These are phyloP conservation scores for Solanum phureja DNA, from an alignment of 257 asterid species.

Conservation along the genomic window DNA sequence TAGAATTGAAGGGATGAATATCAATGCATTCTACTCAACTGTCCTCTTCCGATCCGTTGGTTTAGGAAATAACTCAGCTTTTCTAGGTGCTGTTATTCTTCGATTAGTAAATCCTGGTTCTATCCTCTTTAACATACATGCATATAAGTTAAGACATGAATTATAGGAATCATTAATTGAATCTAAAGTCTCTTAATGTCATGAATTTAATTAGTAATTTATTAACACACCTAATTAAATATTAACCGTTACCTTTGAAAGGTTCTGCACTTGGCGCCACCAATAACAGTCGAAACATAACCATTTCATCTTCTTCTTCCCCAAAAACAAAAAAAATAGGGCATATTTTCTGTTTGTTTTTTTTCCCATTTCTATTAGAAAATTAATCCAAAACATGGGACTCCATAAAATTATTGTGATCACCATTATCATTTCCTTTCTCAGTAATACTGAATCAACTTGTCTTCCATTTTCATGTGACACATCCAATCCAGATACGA, in stretches of 20 bases:
- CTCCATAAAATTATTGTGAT: not conserved
- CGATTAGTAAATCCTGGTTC: not conserved
- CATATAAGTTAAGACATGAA: not conserved
- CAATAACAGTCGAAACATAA: not conserved
- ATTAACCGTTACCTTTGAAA: not conserved
- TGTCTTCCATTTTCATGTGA: slow-evolving; percentile 54
- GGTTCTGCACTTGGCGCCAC: not conserved
- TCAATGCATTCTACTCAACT: slow-evolving; percentile 70
- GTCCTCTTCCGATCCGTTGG: slow-evolving; percentile 61
- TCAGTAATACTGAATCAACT: not conserved
- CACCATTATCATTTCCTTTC: not conserved
- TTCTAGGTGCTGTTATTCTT: no score
- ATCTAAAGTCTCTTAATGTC: not conserved
- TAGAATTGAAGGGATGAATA: slow-evolving; percentile 30
- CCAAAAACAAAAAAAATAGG: not conserved
- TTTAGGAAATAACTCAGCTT: slow-evolving; percentile 44
- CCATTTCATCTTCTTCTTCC: not conserved
- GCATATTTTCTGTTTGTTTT: not conserved
- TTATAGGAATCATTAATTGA: not conserved
- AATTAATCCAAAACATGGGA: not conserved
- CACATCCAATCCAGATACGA: slow-evolving; percentile 25
- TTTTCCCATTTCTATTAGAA: not conserved
- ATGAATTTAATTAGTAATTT: not conserved
- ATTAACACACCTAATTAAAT: not conserved
- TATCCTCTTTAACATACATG: not conserved